Conservation (phyloP, 2,329 filamentous ascomycete genomes). For the Monosporascus sp. region DNA sequence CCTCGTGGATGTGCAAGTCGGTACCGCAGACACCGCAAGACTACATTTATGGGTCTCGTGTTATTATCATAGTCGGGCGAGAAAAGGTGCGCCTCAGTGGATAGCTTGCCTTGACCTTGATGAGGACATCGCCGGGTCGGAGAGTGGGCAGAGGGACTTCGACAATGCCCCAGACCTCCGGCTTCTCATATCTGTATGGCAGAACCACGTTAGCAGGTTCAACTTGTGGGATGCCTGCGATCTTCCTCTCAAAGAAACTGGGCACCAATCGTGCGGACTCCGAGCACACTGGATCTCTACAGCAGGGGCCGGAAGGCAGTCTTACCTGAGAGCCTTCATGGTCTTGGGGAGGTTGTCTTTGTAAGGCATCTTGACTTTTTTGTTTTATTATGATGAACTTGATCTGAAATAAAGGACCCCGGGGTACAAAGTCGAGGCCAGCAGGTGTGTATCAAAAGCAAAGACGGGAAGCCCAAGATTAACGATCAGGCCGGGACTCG, state of each 20-base stretch:
- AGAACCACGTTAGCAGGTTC: constrained; percentile 12
- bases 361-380: constrained; percentile 23
- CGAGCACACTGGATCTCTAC: no score
- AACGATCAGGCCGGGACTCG: neutral
- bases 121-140: constrained; percentile 54
- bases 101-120: constrained; percentile 57
- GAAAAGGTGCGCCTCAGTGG: neutral
- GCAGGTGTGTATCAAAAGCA: neutral
- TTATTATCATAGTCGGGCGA: constrained; percentile 8
- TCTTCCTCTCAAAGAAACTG: neutral
- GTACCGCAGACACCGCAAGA: constrained; percentile 32
- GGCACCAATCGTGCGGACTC: no score
- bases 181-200: constrained; percentile 52
- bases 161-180: constrained; percentile 55
- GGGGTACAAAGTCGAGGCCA: neutral
- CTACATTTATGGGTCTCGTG: constrained; percentile 11
- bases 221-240: neutral
- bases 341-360: constrained; percentile 26
- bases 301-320: neutral
- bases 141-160: constrained; percentile 57
- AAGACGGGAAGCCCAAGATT: neutral
- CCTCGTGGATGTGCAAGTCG: constrained; percentile 57
- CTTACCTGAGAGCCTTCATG: constrained; percentile 55
- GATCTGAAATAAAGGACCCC: neutral
- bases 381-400: neutral